Conservation (phyloP, 176 grass and related monocot species). For the Rhynchospora breviuscula region DNA sequence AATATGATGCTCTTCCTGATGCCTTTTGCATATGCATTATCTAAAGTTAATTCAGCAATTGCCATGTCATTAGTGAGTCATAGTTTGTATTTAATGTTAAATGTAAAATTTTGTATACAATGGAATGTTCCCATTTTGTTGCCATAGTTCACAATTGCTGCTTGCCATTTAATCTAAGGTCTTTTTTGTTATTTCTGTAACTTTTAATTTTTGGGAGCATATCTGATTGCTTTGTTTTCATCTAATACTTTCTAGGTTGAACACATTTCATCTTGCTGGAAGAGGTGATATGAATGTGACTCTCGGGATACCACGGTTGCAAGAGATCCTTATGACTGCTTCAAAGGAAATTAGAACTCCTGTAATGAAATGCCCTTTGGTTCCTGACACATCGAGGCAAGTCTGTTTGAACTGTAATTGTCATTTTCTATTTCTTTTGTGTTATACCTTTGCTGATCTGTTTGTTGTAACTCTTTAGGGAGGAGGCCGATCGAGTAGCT, state of each 20-base stretch:
- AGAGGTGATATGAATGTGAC: slow-evolving; percentile 95
- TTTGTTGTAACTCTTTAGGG: slow-evolving; percentile 25
- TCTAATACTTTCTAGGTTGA: slow-evolving; percentile 53
- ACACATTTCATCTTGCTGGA: slow-evolving; percentile 96
- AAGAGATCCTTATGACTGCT: slow-evolving; percentile 87
- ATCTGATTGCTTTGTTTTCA: neutral
- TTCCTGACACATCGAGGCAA: slow-evolving; percentile 22
- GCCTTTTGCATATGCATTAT: neutral
- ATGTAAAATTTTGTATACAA: neutral
- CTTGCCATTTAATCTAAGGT: neutral
- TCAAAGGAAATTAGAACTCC: slow-evolving; percentile 63
- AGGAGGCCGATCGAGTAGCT: slow-evolving; percentile 34
- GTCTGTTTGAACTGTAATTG: slow-evolving; percentile 14
- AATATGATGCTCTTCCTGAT: neutral
- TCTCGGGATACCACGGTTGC: slow-evolving; percentile 77
- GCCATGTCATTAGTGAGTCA: neutral
- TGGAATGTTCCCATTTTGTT: neutral
- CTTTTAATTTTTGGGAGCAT: neutral
- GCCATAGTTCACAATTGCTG: neutral
- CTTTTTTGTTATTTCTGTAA: neutral
- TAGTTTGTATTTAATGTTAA: neutral
- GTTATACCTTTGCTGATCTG: neutral
- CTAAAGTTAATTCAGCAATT: neutral
- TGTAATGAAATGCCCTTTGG: slow-evolving; percentile 58
- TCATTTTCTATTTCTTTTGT: slow-evolving; percentile 8